Evolutionary conservation across 768 basidiomycete genomes (phyloP).

Genomic region (Lactifluus subvellereus): DNA sequence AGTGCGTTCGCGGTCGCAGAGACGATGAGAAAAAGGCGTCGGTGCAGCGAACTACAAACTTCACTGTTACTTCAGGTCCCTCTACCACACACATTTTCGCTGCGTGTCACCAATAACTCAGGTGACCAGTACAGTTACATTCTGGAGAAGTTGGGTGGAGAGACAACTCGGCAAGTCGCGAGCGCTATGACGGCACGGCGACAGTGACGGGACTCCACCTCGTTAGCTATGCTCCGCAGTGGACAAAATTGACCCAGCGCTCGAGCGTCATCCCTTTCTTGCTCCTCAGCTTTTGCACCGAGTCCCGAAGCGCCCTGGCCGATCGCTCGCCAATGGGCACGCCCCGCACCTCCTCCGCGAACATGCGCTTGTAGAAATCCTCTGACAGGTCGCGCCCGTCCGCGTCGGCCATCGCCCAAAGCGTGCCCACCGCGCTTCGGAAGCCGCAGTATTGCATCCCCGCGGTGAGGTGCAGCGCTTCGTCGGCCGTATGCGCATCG

Average conservation of each 20-base stretch:
- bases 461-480: slow-evolving; percentile 22
- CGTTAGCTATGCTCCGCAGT: slow-evolving; percentile 3
- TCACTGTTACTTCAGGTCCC: no score
- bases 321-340: background rate
- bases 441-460: slow-evolving; percentile 21
- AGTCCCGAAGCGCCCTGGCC: background rate
- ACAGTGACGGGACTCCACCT: no score
- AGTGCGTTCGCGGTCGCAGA: no score
- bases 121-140: no score
- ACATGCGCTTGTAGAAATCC: slow-evolving; percentile 1
- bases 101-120: no score
- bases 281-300: slow-evolving; percentile 4
- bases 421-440: slow-evolving; percentile 15
- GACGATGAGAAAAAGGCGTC: no score
- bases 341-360: background rate
- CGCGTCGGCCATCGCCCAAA: slow-evolving; percentile 20
- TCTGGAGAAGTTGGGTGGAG: no score
- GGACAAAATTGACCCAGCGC: slow-evolving; percentile 18
- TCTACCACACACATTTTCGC: no score
- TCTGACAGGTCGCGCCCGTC: slow-evolving; percentile 13
- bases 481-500: slow-evolving; percentile 6
- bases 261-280: background rate
- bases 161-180: no score
- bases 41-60: no score
- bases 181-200: no score